phyloP scores from a whole-genome alignment of 306 rosid genomes.

The Carpinus viminea region DNA sequence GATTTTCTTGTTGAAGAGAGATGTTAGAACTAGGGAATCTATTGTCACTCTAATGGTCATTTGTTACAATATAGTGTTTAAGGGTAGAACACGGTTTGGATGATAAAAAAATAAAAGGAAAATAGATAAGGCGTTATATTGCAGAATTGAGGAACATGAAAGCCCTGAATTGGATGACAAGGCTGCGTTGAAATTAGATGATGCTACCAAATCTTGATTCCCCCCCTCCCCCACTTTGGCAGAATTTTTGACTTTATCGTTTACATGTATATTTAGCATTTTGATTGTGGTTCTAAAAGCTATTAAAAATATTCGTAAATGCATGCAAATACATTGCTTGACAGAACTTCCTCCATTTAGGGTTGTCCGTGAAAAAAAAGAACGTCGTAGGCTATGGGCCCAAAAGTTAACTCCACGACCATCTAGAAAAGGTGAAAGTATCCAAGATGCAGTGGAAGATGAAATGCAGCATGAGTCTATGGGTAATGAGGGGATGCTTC shows the following conservation, averaged over 20 bases:
- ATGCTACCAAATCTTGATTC: background rate
- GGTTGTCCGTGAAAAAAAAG: slow-evolving; percentile 70
- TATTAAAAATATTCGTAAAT: background rate
- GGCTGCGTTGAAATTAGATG: background rate
- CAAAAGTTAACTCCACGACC: slow-evolving; percentile 62
- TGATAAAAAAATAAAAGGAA: background rate
- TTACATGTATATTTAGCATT: background rate
- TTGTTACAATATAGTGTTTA: background rate
- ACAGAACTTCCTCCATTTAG: slow-evolving; percentile 37
- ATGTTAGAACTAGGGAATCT: background rate
- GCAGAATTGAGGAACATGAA: background rate
- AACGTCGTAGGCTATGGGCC: slow-evolving; percentile 72
- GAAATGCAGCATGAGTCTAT: slow-evolving; percentile 38
- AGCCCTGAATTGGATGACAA: background rate
- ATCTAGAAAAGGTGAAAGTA: slow-evolving; percentile 34
- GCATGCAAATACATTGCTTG: slow-evolving; percentile 1
- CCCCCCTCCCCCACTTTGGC: background rate
- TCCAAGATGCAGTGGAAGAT: slow-evolving; percentile 35
- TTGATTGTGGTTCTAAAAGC: background rate
- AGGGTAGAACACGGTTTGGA: background rate
- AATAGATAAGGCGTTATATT: background rate
- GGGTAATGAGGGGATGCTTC: slow-evolving; percentile 63
- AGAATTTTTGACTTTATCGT: background rate
- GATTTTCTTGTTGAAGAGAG: background rate
- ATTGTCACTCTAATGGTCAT: background rate